Percentiles rank a stretch among this genome's conserved stretches.
Conservation (phyloP, 768 basidiomycete species). For the Astraeus odoratus region DNA sequence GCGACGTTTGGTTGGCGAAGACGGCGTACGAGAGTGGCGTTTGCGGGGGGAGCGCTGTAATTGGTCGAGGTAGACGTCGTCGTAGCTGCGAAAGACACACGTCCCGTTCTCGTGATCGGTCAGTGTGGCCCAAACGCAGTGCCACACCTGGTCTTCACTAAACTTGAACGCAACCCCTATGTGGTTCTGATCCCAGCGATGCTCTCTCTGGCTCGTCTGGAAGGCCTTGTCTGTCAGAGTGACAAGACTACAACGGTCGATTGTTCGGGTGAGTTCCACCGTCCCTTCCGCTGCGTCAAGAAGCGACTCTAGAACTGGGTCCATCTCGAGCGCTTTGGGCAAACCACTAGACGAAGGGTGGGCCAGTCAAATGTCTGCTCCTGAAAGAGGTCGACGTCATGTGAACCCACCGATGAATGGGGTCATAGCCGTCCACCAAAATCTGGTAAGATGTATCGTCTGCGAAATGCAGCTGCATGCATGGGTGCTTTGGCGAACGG, state of each 20-base stretch:
- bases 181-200: constrained; percentile 32
- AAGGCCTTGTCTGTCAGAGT: constrained; percentile 56
- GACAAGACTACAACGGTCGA: constrained; percentile 48
- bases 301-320: constrained; percentile 32
- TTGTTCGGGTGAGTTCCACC: constrained; percentile 31
- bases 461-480: constrained; percentile 40
- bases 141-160: constrained; percentile 42
- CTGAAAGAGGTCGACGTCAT: neutral
- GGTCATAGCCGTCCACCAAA: constrained; percentile 59
- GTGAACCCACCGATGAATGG: constrained; percentile 32
- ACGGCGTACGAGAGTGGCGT: constrained; percentile 17
- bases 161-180: constrained; percentile 49
- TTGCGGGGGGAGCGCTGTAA: constrained; percentile 38
- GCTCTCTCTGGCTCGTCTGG: constrained; percentile 27
- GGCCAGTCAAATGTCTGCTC: neutral
- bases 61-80: constrained; percentile 50
- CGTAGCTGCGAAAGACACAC: constrained; percentile 51
- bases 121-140: constrained; percentile 60
- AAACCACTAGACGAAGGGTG: constrained; percentile 30
- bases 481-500: constrained; percentile 39
- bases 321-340: constrained; percentile 55
- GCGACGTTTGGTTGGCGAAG: constrained; percentile 18
- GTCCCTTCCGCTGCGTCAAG: constrained; percentile 34
- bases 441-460: constrained; percentile 41
- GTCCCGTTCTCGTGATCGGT: constrained; percentile 42